phyloP scores from a whole-genome alignment of 441 rosid species.

The Melastoma candidum region DNA sequence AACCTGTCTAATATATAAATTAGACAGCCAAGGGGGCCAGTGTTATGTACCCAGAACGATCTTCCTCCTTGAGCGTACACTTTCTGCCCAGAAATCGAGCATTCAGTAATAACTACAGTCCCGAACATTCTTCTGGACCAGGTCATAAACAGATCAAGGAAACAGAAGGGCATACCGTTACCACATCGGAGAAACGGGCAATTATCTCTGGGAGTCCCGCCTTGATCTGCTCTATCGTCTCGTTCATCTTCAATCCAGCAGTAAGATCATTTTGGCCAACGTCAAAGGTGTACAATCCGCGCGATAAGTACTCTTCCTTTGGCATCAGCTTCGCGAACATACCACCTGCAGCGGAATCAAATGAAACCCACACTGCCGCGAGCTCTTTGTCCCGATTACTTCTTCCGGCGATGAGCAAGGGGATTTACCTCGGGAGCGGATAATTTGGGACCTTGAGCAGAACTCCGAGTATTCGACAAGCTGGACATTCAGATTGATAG shows the following conservation, averaged over 20 bases:
- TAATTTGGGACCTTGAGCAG: constrained; percentile 3
- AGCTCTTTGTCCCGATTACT: background rate
- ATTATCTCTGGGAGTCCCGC: constrained; percentile 1
- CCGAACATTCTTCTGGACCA: too few relatives aligned
- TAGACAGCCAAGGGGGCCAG: constrained; percentile 12
- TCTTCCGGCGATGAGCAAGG: background rate
- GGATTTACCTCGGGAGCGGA: background rate
- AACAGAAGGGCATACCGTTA: background rate
- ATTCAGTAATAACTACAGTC: too few relatives aligned
- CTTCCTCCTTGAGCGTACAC: constrained; percentile 13
- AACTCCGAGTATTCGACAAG: constrained; percentile 13
- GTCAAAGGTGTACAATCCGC: constrained; percentile 13
- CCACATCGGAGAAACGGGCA: background rate
- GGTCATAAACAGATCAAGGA: too few relatives aligned
- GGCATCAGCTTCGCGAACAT: constrained; percentile 7
- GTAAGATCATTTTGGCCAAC: constrained; percentile 20
- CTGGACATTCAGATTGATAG: constrained; percentile 15
- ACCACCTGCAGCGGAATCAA: constrained; percentile 5
- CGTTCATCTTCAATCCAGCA: constrained; percentile 12
- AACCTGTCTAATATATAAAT: background rate
- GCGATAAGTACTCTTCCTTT: constrained; percentile 7
- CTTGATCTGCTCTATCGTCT: constrained; percentile 8
- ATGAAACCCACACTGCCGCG: background rate
- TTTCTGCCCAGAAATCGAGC: background rate
- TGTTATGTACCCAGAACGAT: constrained; percentile 15